A percentile compares a stretch with the other conserved stretches of the same genome.
phyloP scores from a whole-genome alignment of 768 basidiomycete genomes.

The Podaxis carcinomalis region DNA sequence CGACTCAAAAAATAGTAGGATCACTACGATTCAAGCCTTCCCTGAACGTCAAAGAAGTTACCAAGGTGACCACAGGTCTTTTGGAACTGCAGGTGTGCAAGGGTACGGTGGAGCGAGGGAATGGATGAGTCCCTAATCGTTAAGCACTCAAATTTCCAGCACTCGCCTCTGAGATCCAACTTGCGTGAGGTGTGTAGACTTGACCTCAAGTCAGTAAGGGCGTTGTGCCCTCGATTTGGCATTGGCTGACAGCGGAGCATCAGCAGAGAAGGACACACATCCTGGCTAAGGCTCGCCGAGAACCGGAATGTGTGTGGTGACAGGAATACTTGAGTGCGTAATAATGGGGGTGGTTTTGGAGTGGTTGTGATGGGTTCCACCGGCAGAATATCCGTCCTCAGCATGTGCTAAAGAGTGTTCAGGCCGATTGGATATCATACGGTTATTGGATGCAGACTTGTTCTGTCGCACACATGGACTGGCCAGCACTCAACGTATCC shows the following conservation, averaged over 20 bases:
- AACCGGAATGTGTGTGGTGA: background rate
- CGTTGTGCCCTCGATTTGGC: background rate
- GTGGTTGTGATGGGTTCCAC: background rate
- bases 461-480: background rate
- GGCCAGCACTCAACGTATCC: background rate
- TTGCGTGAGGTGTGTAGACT: too few relatives aligned
- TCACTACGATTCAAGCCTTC: too few relatives aligned
- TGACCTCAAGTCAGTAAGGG: background rate
- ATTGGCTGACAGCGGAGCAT: background rate
- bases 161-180: too few relatives aligned
- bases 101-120: too few relatives aligned
- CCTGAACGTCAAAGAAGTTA: too few relatives aligned
- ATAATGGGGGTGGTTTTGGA: background rate
- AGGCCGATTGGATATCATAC: background rate
- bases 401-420: background rate
- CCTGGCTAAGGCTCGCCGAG: background rate
- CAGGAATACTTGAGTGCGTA: background rate
- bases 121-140: too few relatives aligned
- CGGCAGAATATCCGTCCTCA: background rate
- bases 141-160: too few relatives aligned
- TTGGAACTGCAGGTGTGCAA: too few relatives aligned
- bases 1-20: too few relatives aligned
- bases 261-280: background rate
- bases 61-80: too few relatives aligned
- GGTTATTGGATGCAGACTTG: background rate